Evolutionary conservation across 2,329 filamentous ascomycete genomes (phyloP).

Genomic region (Aspergillus costaricaensis): DNA sequence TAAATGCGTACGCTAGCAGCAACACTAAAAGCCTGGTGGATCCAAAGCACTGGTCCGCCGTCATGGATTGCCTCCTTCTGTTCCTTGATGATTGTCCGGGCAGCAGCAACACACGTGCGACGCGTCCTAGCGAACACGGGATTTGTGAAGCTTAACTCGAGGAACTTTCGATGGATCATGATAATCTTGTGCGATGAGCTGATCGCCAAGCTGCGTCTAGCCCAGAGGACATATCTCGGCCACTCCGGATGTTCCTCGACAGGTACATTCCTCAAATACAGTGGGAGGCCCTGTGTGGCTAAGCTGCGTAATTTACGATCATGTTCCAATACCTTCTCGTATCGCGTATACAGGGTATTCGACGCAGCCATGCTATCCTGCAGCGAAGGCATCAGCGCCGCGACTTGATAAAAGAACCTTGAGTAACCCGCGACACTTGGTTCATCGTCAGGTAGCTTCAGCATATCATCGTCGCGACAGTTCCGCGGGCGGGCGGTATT

Average conservation of each 20-base stretch:
- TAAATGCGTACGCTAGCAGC: slow-evolving; percentile 33
- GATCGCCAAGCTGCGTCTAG: slow-evolving; percentile 41
- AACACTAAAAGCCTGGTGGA: slow-evolving; percentile 46
- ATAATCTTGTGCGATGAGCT: slow-evolving; percentile 49
- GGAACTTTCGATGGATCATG: slow-evolving; percentile 48
- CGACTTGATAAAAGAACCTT: slow-evolving; percentile 43
- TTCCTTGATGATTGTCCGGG: slow-evolving; percentile 45
- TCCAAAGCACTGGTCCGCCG: slow-evolving; percentile 47
- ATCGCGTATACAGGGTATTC: slow-evolving; percentile 41
- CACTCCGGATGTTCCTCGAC: slow-evolving; percentile 34
- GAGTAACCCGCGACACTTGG: slow-evolving; percentile 40
- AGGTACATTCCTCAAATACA: slow-evolving; percentile 37
- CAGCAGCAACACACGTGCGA: slow-evolving; percentile 44
- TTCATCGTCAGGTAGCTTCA: slow-evolving; percentile 32
- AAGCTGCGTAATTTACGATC: slow-evolving; percentile 42
- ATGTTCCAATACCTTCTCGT: slow-evolving; percentile 44
- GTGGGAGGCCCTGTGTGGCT: slow-evolving; percentile 36
- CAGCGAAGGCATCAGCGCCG: slow-evolving; percentile 39
- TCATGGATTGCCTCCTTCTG: slow-evolving; percentile 37
- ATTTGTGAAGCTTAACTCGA: slow-evolving; percentile 46
- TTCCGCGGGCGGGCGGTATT: slow-evolving; percentile 36
- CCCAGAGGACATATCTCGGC: slow-evolving; percentile 46
- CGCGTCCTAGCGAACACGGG: slow-evolving; percentile 46
- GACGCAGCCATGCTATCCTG: slow-evolving; percentile 41
- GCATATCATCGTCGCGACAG: slow-evolving; percentile 31